Percentiles rank a stretch among this genome's conserved stretches.
Evolutionary conservation across 148 eudicot genomes (phyloP).

Genomic region (Chenopodium suecicum): DNA sequence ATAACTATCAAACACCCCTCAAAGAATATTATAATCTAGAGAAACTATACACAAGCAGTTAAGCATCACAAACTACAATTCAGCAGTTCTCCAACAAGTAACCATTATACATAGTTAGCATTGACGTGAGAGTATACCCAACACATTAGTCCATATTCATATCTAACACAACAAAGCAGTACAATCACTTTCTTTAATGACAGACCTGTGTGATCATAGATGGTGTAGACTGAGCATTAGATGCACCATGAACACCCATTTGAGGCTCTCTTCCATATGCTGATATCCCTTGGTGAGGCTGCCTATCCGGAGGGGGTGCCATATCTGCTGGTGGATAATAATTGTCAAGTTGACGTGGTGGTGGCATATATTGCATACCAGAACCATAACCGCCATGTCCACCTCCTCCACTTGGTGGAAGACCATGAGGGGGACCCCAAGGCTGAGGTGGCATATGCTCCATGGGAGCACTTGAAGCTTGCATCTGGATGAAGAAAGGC

Average conservation of each 20-base stretch:
- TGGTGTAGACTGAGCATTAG: constrained; percentile 56
- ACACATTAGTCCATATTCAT: not conserved
- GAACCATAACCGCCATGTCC: constrained; percentile 58
- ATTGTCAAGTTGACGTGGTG: constrained; percentile 63
- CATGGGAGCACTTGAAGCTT: constrained; percentile 57
- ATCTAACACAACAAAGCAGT: not conserved
- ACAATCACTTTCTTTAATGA: not conserved
- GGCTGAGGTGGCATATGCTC: constrained; percentile 67
- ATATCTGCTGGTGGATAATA: constrained; percentile 70
- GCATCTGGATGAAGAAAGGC: constrained; percentile 53
- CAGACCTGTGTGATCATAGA: constrained; percentile 75
- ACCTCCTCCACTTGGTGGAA: constrained; percentile 52
- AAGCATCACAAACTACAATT: too few relatives aligned
- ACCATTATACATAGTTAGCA: not conserved
- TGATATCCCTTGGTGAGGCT: constrained; percentile 74
- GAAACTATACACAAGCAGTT: too few relatives aligned
- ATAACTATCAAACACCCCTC: too few relatives aligned
- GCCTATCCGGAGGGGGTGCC: constrained; percentile 61
- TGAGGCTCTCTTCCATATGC: constrained; percentile 85
- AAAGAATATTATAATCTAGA: too few relatives aligned
- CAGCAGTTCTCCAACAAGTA: not conserved
- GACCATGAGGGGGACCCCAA: constrained; percentile 81
- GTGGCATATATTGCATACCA: constrained; percentile 65
- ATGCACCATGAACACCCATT: constrained; percentile 45
- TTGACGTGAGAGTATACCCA: not conserved